These are phyloP conservation scores for Diplodia mutila DNA, from an alignment of 2,329 filamentous ascomycete species.

Conservation along the genomic window DNA sequence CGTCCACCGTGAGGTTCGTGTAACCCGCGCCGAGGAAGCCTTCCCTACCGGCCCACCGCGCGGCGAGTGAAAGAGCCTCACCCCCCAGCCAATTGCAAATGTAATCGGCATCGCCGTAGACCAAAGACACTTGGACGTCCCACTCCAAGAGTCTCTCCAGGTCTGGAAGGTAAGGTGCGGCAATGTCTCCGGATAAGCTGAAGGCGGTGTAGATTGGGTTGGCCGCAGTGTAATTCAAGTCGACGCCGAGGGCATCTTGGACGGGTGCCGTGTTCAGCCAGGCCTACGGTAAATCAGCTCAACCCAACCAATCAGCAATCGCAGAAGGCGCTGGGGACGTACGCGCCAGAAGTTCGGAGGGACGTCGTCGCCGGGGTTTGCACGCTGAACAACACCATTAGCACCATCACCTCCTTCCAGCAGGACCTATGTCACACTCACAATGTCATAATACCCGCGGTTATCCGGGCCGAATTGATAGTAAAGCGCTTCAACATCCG, in stretches of 20 bases:
- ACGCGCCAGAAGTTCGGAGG: slow-evolving; percentile 27
- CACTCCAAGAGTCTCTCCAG: background rate
- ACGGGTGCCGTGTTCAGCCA: slow-evolving; percentile 59
- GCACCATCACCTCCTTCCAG: too few relatives aligned
- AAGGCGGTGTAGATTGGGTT: slow-evolving; percentile 50
- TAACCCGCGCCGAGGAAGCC: slow-evolving; percentile 71
- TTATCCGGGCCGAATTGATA: slow-evolving; percentile 40
- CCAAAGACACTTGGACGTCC: background rate
- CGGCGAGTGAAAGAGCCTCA: slow-evolving; percentile 27
- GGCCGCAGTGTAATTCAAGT: slow-evolving; percentile 60
- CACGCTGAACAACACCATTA: slow-evolving; percentile 34
- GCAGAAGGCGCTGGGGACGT: background rate
- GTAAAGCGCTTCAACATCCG: slow-evolving; percentile 52
- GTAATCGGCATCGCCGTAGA: slow-evolving; percentile 21
- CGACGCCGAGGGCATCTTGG: slow-evolving; percentile 62
- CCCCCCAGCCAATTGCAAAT: slow-evolving; percentile 22
- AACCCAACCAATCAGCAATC: background rate
- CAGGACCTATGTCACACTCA: too few relatives aligned
- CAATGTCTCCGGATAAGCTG: slow-evolving; percentile 35
- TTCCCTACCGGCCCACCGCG: slow-evolving; percentile 52
- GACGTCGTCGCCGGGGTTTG: slow-evolving; percentile 48
- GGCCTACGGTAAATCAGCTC: background rate
- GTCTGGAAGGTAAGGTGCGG: slow-evolving; percentile 44
- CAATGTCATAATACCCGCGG: slow-evolving; percentile 61
- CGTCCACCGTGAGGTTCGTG: slow-evolving; percentile 69